Evolutionary conservation across 2,329 filamentous ascomycete species (phyloP).

Genomic region (Fusarium vanettenii): DNA sequence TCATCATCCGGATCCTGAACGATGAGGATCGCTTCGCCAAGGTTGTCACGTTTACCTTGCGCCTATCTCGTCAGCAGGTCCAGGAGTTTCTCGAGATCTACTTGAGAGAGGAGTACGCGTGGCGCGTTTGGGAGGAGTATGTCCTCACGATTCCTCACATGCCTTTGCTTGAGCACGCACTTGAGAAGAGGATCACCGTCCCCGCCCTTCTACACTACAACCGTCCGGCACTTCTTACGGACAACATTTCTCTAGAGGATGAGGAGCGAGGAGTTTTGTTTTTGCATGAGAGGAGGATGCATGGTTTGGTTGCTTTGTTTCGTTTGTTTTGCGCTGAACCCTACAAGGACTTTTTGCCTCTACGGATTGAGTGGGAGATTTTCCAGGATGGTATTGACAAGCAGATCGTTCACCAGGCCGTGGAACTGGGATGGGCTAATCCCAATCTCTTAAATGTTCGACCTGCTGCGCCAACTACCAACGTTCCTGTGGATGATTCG

Average conservation of each 20-base stretch:
- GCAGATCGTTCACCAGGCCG: constrained; percentile 13
- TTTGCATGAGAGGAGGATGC: constrained; percentile 14
- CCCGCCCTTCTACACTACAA: constrained; percentile 19
- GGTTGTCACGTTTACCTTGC: constrained; percentile 25
- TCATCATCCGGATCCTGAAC: constrained; percentile 39
- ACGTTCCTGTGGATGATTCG: background rate
- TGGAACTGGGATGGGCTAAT: constrained; percentile 22
- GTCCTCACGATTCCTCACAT: constrained; percentile 21
- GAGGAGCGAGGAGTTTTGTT: constrained; percentile 32
- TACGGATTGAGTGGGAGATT: constrained; percentile 41
- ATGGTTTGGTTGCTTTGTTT: constrained; percentile 10
- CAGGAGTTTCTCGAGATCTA: constrained; percentile 39
- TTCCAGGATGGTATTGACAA: constrained; percentile 36
- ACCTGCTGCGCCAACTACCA: background rate
- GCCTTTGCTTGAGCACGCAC: constrained; percentile 14
- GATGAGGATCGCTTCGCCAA: constrained; percentile 35
- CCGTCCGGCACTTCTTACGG: constrained; percentile 41
- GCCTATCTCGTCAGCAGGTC: constrained; percentile 34
- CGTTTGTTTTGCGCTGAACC: constrained; percentile 19
- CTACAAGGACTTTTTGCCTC: constrained; percentile 36
- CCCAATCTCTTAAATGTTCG: background rate
- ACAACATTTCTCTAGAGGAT: constrained; percentile 30
- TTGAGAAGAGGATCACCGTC: constrained; percentile 10
- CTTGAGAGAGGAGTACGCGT: constrained; percentile 27
- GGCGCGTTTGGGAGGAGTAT: constrained; percentile 32